Conservation (phyloP, 2,329 filamentous ascomycete species). For the Colletotrichum camelliae region DNA sequence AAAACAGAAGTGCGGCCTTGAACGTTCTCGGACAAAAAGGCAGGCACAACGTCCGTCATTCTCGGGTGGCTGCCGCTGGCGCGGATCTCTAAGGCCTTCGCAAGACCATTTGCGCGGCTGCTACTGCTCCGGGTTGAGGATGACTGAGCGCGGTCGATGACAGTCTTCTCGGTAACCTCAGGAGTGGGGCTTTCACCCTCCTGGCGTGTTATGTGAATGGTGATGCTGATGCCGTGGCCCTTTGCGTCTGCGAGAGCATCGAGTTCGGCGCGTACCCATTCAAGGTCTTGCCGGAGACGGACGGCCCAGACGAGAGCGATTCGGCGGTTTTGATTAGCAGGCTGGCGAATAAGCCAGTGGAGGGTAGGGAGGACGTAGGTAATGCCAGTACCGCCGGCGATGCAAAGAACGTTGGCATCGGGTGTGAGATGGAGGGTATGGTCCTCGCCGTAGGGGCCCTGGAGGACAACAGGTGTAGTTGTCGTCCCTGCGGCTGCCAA, state of each 20-base stretch:
- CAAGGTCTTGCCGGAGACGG: conserved; percentile 38
- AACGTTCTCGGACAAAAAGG: conserved; percentile 53
- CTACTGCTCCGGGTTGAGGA: conserved; percentile 52
- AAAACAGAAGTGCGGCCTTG: conserved; percentile 59
- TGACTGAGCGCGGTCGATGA: neutral
- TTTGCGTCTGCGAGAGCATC: neutral
- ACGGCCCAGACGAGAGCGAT: conserved; percentile 65
- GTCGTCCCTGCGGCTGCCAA: conserved; percentile 34
- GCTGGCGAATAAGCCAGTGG: neutral
- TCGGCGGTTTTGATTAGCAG: conserved; percentile 36
- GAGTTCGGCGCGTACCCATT: conserved; percentile 1
- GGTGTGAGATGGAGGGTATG: conserved; percentile 44
- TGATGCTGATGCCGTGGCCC: neutral
- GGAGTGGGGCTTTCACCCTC: neutral
- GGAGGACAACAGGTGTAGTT: conserved; percentile 63
- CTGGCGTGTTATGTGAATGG: neutral
- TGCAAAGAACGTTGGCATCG: conserved; percentile 44
- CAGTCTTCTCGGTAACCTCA: neutral
- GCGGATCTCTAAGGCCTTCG: conserved; percentile 20
- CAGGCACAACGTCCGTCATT: conserved; percentile 51
- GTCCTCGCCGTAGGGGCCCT: conserved; percentile 65
- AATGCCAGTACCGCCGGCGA: conserved; percentile 46
- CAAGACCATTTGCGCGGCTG: conserved; percentile 54
- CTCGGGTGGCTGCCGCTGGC: conserved; percentile 45
- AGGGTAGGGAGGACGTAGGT: conserved; percentile 50